Evolutionary conservation across 345 rosid species (phyloP).

Genomic region (Camelina neglecta): DNA sequence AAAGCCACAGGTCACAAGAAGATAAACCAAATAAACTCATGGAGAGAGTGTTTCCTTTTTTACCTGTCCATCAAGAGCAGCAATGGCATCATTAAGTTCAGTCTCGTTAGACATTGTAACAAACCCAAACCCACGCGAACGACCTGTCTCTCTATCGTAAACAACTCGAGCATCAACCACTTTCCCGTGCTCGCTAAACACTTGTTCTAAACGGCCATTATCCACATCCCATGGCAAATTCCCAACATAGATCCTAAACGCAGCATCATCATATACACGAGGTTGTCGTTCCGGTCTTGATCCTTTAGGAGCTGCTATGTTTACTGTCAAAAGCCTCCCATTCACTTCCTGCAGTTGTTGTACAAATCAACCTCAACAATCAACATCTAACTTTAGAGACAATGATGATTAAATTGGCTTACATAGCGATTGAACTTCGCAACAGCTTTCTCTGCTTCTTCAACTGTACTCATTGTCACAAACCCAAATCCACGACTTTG

Average conservation of each 20-base stretch:
- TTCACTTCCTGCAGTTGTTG: slow-evolving; percentile 47
- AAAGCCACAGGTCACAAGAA: neutral
- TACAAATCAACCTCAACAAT: neutral
- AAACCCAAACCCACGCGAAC: slow-evolving; percentile 88
- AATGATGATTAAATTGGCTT: slow-evolving; percentile 35
- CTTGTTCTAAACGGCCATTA: slow-evolving; percentile 61
- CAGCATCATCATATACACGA: slow-evolving; percentile 50
- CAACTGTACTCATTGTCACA: slow-evolving; percentile 77
- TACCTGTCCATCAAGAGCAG: slow-evolving; percentile 88
- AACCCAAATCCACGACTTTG: slow-evolving; percentile 87
- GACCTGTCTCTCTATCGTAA: slow-evolving; percentile 71
- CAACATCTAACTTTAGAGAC: neutral
- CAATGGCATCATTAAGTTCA: slow-evolving; percentile 76
- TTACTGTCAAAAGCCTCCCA: slow-evolving; percentile 72
- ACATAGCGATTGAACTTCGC: slow-evolving; percentile 61
- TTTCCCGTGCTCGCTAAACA: slow-evolving; percentile 79
- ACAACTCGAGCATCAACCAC: slow-evolving; percentile 70
- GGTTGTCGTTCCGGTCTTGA: slow-evolving; percentile 57
- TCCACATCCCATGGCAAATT: slow-evolving; percentile 79
- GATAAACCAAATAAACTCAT: neutral
- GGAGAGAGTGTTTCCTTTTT: slow-evolving; percentile 2
- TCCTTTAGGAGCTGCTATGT: slow-evolving; percentile 76
- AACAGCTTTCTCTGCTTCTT: slow-evolving; percentile 76
- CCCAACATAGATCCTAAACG: slow-evolving; percentile 64
- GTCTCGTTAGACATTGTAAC: slow-evolving; percentile 69